These are phyloP conservation scores for Castanea mollissima DNA, from an alignment of 306 rosid species.

Conservation along the genomic window DNA sequence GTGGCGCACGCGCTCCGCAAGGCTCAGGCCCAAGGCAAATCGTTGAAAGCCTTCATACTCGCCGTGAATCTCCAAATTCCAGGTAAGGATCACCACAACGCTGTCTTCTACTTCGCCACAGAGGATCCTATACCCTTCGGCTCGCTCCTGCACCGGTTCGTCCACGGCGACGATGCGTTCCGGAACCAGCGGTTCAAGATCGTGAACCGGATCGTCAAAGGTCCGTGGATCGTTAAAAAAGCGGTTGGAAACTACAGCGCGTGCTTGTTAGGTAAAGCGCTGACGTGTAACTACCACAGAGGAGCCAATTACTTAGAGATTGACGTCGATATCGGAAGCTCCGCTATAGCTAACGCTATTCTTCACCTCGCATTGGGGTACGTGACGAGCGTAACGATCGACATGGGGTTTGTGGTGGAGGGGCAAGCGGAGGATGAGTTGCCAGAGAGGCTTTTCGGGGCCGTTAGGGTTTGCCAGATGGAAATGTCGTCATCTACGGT, in stretches of 20 bases:
- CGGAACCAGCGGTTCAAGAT: constrained; percentile 84
- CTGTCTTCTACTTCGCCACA: constrained; percentile 76
- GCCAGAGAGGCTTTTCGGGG: constrained; percentile 79
- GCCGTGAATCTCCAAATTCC: constrained; percentile 89
- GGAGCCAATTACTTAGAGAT: constrained; percentile 74
- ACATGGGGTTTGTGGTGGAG: constrained; percentile 91
- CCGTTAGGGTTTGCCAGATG: constrained; percentile 85
- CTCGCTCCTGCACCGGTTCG: constrained; percentile 65
- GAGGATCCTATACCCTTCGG: constrained; percentile 69
- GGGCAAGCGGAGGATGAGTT: constrained; percentile 81
- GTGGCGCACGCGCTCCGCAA: constrained; percentile 45
- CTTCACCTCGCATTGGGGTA: constrained; percentile 75
- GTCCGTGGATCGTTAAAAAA: constrained; percentile 91
- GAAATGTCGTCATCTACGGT: constrained; percentile 70
- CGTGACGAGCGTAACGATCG: constrained; percentile 77
- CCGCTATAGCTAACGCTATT: constrained; percentile 79
- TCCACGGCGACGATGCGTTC: constrained; percentile 71
- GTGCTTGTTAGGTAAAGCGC: constrained; percentile 77
- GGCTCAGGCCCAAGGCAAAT: constrained; percentile 55
- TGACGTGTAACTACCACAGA: constrained; percentile 80
- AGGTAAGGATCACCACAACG: constrained; percentile 85
- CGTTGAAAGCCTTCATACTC: constrained; percentile 66
- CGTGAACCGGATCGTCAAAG: constrained; percentile 92
- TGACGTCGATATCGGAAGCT: constrained; percentile 91
- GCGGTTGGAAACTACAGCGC: constrained; percentile 86